Percentiles rank a stretch among this genome's conserved stretches.
phyloP scores from a whole-genome alignment of 164 flowering plant species.

The Magnolia kwangsiensis region DNA sequence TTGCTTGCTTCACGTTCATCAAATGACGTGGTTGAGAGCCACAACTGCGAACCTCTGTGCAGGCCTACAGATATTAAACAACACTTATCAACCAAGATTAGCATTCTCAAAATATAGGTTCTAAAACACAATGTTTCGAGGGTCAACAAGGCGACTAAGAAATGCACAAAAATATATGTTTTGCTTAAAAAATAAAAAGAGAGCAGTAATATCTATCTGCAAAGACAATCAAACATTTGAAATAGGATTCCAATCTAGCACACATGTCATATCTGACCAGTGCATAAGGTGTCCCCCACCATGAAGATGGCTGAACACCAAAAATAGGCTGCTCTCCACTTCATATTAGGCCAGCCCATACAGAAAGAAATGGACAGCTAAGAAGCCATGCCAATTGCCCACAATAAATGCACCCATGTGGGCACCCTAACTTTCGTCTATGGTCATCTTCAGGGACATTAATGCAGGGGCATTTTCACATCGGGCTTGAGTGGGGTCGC shows the following conservation, averaged over 20 bases:
- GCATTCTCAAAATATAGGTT: not conserved
- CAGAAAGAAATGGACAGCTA: no score
- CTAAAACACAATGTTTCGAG: not conserved
- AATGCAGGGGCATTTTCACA: no score
- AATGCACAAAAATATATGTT: not conserved
- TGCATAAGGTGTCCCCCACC: no score
- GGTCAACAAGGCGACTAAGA: not conserved
- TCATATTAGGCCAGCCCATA: no score
- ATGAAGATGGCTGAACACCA: no score
- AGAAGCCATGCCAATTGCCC: no score
- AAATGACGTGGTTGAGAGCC: conserved; percentile 43
- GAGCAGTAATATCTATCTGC: not conserved
- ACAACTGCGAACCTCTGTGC: conserved; percentile 39
- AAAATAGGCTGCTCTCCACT: no score
- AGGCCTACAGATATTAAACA: conserved; percentile 10
- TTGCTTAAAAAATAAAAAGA: not conserved
- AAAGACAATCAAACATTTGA: not conserved
- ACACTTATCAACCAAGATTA: not conserved
- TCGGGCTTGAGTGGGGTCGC: no score
- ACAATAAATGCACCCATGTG: no score
- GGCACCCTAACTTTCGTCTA: no score
- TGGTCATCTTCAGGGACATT: no score
- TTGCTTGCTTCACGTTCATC: conserved; percentile 21
- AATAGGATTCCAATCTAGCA: not conserved
- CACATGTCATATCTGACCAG: no score